Evolutionary conservation across 2,329 filamentous ascomycete species (phyloP).

Genomic region (Xylaria sp.): DNA sequence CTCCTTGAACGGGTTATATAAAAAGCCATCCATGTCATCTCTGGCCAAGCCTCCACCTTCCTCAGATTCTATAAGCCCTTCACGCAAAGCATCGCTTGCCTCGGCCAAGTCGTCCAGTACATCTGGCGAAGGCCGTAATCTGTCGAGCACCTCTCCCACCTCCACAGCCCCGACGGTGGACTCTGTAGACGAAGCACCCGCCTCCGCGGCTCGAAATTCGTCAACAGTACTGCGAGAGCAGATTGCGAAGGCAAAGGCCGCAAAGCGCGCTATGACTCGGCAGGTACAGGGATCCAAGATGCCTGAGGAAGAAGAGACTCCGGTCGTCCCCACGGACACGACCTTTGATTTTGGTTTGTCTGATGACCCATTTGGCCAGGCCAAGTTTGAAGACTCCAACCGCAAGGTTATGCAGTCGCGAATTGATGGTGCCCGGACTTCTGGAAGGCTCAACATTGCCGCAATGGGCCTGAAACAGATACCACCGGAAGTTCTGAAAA

Average conservation of each 20-base stretch:
- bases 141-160: constrained; percentile 41
- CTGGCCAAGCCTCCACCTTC: constrained; percentile 36
- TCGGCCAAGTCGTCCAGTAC: constrained; percentile 44
- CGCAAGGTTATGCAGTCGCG: constrained; percentile 73
- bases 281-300: constrained; percentile 34
- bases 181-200: constrained; percentile 38
- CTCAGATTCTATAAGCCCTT: constrained; percentile 33
- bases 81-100: constrained; percentile 44
- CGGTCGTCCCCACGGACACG: constrained; percentile 51
- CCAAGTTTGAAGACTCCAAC: constrained; percentile 57
- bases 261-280: constrained; percentile 60
- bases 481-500: constrained; percentile 79
- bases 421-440: constrained; percentile 71
- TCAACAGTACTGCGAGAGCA: constrained; percentile 84
- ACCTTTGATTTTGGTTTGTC: constrained; percentile 61
- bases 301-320: constrained; percentile 34
- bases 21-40: constrained; percentile 55
- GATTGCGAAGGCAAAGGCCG: constrained; percentile 90
- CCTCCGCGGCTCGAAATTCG: constrained; percentile 58
- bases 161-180: constrained; percentile 44
- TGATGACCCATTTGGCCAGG: constrained; percentile 73
- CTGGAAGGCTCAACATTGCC: constrained; percentile 85
- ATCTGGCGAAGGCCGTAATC: constrained; percentile 41
- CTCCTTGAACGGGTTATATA: constrained; percentile 57
- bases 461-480: constrained; percentile 80